Base-by-base conservation (phyloP, 2,329 filamentous ascomycete species). In the Alternaria dauci region DNA sequence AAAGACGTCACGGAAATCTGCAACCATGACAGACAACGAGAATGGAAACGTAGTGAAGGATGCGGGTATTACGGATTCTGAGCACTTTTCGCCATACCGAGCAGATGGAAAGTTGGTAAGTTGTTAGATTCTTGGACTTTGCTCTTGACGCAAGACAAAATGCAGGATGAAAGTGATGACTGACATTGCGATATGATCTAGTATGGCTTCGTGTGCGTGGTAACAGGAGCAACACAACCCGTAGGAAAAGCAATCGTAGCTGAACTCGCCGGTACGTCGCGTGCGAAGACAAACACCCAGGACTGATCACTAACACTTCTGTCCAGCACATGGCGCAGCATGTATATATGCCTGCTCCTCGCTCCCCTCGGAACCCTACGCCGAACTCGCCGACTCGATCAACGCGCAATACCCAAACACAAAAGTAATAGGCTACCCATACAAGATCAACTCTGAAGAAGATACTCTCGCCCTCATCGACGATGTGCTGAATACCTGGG, bases 171-270 rank as follows among this genome's bases (percentile, higher is more conserved):
- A 3, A 36, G 8, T 23, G 8, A 18, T 41, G 12, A 41, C 47
- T 59, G 12, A 55, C 25, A 28, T 25, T 11, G 16, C n/a, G 14
- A 18, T 30, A 0, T 16, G 4, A 12, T 44, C 12, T 62, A 87
- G 82, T 87, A 89, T 74, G 87, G 87, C 43, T 89, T 89, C 66
- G 84, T 89, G 20, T 89, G 87, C 67, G 83, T 89, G 14, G 87
- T 89, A 5, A 88, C 87, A 1, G 87, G 87, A 14, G 86, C 87
- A 25, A 84, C 84, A 1, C 85, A 88, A 68, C 84, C 87, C 2
- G 82, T 89, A 14, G 87, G 87, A 8, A 82, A 82, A 66, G 86
- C 87, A 26, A 88, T 89, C 56, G 83, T 87, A 18, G 75, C 80
- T 42, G 87, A 89, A 70, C 78, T 89, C 39, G 87, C 87, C 63